phyloP scores from a whole-genome alignment of 345 rosid species.

The Eucalyptus globulus region DNA sequence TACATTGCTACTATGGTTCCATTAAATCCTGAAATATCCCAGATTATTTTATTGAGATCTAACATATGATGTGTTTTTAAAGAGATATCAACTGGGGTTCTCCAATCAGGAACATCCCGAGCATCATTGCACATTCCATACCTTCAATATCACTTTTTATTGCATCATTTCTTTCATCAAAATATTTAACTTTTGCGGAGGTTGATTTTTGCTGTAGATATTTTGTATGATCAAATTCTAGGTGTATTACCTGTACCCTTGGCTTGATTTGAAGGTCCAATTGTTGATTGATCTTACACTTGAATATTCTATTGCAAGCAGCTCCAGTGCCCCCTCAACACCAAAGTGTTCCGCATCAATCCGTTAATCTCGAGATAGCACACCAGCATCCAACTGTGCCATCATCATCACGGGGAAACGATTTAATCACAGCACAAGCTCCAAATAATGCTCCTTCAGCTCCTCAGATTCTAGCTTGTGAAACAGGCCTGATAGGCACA shows the following conservation, averaged over 20 bases:
- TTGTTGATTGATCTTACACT: not conserved
- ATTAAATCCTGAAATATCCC: rapidly evolving
- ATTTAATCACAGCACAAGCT: not conserved
- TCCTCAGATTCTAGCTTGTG: not conserved
- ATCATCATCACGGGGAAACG: no score
- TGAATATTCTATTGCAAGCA: not conserved
- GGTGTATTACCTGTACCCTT: no score
- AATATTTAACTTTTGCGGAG: no score
- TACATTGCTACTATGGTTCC: rapidly evolving
- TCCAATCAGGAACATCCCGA: rapidly evolving
- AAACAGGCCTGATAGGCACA: rapidly evolving
- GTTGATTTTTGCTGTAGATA: rapidly evolving
- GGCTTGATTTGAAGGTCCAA: not conserved
- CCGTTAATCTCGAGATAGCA: rapidly evolving
- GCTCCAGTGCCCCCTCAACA: not conserved
- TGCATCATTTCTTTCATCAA: no score
- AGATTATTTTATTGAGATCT: rapidly evolving
- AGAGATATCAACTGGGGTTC: rapidly evolving
- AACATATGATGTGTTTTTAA: no score
- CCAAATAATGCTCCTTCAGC: no score
- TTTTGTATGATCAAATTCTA: rapidly evolving
- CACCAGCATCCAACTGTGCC: rapidly evolving
- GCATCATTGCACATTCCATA: rapidly evolving
- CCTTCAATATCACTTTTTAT: rapidly evolving
- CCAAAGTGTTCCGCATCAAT: rapidly evolving